A percentile compares a stretch with the other conserved stretches of the same genome.
These are phyloP conservation scores for Ogataea degrootiae DNA, from an alignment of 805 yeast species.

Conservation along the genomic window DNA sequence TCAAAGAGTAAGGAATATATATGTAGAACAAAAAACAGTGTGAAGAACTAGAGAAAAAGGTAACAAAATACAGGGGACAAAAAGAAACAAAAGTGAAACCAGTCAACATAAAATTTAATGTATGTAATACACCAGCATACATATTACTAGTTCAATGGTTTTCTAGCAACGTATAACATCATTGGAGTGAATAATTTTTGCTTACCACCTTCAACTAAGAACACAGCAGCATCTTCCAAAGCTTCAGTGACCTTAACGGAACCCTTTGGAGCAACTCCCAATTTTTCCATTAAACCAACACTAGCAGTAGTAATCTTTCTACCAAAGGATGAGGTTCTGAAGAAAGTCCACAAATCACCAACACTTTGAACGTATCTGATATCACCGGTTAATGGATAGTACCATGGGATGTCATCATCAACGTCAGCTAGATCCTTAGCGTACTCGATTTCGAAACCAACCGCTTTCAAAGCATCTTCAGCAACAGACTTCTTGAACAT, in stretches of 20 bases:
- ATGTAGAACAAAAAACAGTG: too few relatives aligned
- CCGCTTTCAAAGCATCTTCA: slow-evolving; percentile 73
- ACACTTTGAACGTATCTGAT: slow-evolving; percentile 80
- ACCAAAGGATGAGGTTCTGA: slow-evolving; percentile 85
- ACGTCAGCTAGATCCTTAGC: slow-evolving; percentile 79
- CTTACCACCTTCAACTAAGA: slow-evolving; percentile 89
- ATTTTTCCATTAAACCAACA: slow-evolving; percentile 75
- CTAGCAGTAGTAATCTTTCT: slow-evolving; percentile 78
- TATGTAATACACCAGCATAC: background rate
- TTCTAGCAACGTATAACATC: slow-evolving; percentile 88
- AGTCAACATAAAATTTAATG: background rate
- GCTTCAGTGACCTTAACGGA: slow-evolving; percentile 86
- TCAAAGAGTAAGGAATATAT: too few relatives aligned
- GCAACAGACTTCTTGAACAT: slow-evolving; percentile 89
- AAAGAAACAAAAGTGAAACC: background rate
- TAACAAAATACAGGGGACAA: background rate
- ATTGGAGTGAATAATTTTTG: slow-evolving; percentile 92
- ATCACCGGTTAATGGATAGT: slow-evolving; percentile 93
- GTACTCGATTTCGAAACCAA: slow-evolving; percentile 79
- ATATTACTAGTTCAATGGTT: slow-evolving; percentile 47
- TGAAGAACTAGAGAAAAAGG: background rate
- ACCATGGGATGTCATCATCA: slow-evolving; percentile 91
- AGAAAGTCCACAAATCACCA: slow-evolving; percentile 73
- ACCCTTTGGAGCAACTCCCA: slow-evolving; percentile 92
- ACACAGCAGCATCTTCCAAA: slow-evolving; percentile 94